Evolutionary conservation across 2,329 filamentous ascomycete genomes (phyloP).

Genomic region (Trichoderma sp.): DNA sequence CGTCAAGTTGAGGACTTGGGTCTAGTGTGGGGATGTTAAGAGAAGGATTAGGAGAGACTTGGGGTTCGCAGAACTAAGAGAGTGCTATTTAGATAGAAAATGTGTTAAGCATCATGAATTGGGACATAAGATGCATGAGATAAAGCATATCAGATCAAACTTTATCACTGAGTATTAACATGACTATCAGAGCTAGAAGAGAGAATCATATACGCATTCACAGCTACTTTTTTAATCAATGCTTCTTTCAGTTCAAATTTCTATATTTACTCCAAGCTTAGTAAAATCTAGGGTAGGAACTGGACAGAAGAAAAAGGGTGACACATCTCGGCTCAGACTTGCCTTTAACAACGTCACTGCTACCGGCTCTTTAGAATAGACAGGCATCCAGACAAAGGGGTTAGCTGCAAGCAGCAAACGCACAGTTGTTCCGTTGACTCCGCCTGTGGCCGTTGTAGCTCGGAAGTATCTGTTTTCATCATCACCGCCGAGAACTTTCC

Average conservation of each 20-base stretch:
- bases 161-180: neutral
- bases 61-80: neutral
- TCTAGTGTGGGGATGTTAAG: neutral
- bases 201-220: neutral
- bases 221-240: neutral
- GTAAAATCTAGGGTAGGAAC: neutral
- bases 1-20: neutral
- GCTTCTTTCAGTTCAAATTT: neutral
- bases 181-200: neutral
- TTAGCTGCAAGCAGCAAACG: slow-evolving; percentile 51
- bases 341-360: slow-evolving; percentile 60
- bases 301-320: neutral
- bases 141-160: neutral
- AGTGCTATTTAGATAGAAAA: neutral
- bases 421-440: slow-evolving; percentile 39
- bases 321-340: slow-evolving; percentile 59
- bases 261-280: neutral
- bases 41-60: neutral
- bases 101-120: neutral
- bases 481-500: slow-evolving; percentile 56
- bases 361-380: slow-evolving; percentile 27
- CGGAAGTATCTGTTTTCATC: slow-evolving; percentile 75
- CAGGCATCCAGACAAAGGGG: slow-evolving; percentile 40
- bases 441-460: slow-evolving; percentile 44
- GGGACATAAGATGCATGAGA: neutral